Conservation (phyloP, 2,329 filamentous ascomycete genomes). For the Didymella arachidicola region DNA sequence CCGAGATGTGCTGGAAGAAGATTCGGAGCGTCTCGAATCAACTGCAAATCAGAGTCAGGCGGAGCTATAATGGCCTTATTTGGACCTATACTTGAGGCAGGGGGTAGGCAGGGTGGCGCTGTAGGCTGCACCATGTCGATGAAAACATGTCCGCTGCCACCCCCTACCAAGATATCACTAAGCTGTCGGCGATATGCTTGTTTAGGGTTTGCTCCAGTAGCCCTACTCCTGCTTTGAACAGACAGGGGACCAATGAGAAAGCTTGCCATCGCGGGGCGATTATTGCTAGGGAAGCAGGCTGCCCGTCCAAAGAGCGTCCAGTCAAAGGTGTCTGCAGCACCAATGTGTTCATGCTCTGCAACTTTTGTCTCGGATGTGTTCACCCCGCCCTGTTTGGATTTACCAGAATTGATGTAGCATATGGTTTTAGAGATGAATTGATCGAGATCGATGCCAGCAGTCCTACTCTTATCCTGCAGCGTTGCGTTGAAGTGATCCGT, state of each 20-base stretch:
- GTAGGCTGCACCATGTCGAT: not conserved
- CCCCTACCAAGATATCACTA: not conserved
- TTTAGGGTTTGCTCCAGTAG: no score
- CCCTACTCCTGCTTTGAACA: slow-evolving; percentile 72
- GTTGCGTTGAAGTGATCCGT: slow-evolving; percentile 54
- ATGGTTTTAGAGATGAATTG: slow-evolving; percentile 92
- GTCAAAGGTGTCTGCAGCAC: slow-evolving; percentile 73
- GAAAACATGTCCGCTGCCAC: not conserved
- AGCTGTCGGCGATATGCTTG: not conserved
- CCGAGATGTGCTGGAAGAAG: not conserved
- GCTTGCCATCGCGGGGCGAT: slow-evolving; percentile 77
- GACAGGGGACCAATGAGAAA: slow-evolving; percentile 90
- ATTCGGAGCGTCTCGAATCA: not conserved
- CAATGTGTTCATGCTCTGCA: slow-evolving; percentile 67
- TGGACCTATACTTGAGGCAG: not conserved
- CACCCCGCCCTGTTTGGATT: slow-evolving; percentile 56
- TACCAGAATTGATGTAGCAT: slow-evolving; percentile 78
- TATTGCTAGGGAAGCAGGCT: slow-evolving; percentile 76
- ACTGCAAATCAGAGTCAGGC: not conserved
- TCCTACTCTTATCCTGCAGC: slow-evolving; percentile 61
- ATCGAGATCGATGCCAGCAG: slow-evolving; percentile 83
- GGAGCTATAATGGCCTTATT: not conserved
- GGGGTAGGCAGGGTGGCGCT: not conserved
- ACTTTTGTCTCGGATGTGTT: slow-evolving; percentile 59
- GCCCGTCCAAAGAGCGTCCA: slow-evolving; percentile 84